Conservation (phyloP, 108 stramenopile species). For the Skeletonema grethae region DNA sequence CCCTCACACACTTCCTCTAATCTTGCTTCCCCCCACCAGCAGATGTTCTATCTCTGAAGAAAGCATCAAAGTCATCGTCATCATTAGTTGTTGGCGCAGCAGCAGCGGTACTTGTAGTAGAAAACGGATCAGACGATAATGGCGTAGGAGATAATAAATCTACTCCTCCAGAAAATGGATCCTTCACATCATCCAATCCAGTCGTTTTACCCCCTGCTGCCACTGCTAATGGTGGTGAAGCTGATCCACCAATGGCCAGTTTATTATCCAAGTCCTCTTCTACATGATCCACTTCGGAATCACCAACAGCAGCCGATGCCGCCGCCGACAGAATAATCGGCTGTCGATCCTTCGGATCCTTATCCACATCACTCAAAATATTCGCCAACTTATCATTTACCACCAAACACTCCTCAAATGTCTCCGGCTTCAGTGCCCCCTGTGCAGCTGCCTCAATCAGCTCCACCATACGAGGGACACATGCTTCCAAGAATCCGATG, state of each 20-base stretch:
- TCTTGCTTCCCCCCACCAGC: conserved; percentile 20
- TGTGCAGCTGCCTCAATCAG: conserved; percentile 70
- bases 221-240: not conserved
- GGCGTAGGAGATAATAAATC: conserved; percentile 37
- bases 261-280: conserved; percentile 24
- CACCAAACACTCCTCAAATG: conserved; percentile 70
- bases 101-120: not conserved
- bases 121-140: conserved; percentile 18
- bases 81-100: not conserved
- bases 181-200: conserved; percentile 18
- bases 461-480: conserved; percentile 84
- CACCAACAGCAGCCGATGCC: not conserved
- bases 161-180: conserved; percentile 29
- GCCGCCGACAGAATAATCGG: conserved; percentile 21
- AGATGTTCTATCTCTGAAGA: conserved; percentile 55
- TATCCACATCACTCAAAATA: conserved; percentile 50
- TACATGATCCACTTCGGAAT: not conserved
- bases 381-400: conserved; percentile 77
- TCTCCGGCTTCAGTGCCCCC: conserved; percentile 64
- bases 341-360: conserved; percentile 28
- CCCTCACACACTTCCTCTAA: not conserved
- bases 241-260: not conserved
- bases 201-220: conserved; percentile 17
- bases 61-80: conserved; percentile 47
- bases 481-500: conserved; percentile 86